phyloP scores from a whole-genome alignment of 441 rosid genomes.

The Viola pubescens region DNA sequence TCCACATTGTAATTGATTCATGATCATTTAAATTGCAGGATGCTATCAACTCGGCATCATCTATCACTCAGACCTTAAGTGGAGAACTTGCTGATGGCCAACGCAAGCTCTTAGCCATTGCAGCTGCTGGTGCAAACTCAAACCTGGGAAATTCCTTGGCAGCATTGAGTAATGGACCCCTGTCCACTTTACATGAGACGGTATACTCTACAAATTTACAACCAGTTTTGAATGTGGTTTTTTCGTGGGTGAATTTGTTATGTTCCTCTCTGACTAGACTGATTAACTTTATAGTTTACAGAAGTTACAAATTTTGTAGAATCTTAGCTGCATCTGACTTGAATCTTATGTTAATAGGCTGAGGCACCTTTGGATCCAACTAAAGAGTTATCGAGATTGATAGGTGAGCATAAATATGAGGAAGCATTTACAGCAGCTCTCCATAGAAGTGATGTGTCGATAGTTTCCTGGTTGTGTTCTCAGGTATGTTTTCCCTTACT shows the following conservation, averaged over 20 bases:
- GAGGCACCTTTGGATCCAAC: slow-evolving; percentile 61
- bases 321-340: slow-evolving; percentile 5
- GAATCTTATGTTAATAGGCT: slow-evolving; percentile 22
- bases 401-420: slow-evolving; percentile 53
- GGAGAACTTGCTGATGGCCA: slow-evolving; percentile 67
- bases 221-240: neutral
- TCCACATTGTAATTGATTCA: neutral
- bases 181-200: slow-evolving; percentile 47
- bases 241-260: neutral
- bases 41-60: slow-evolving; percentile 54
- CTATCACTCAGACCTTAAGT: slow-evolving; percentile 49
- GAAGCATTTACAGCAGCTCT: slow-evolving; percentile 68
- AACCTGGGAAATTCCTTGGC: slow-evolving; percentile 37
- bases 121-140: slow-evolving; percentile 49
- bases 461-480: slow-evolving; percentile 74
- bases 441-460: slow-evolving; percentile 65
- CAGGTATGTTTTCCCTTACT: slow-evolving; percentile 35
- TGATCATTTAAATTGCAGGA: slow-evolving; percentile 37
- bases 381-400: slow-evolving; percentile 53
- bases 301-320: neutral
- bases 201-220: slow-evolving; percentile 19
- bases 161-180: slow-evolving; percentile 50
- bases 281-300: neutral
- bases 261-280: neutral
- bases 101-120: slow-evolving; percentile 55